Percentiles rank a stretch among this genome's conserved stretches.
Evolutionary conservation across 75 land plant genomes (phyloP).

Genomic region (Chamaecyparis obtusa): DNA sequence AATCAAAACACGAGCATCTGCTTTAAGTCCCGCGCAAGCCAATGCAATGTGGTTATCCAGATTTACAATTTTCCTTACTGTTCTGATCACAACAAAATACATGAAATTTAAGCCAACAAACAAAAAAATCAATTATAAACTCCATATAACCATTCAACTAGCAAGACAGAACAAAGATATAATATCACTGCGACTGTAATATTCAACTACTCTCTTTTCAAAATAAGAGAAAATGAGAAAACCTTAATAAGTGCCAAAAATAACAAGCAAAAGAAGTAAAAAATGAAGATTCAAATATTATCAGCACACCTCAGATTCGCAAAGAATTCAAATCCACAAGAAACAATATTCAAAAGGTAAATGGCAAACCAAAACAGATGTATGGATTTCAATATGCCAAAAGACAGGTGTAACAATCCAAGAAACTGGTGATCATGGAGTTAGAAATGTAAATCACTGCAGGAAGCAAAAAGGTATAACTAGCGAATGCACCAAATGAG

Average conservation of each 20-base stretch:
- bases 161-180: background rate
- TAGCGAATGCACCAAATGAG: too few species aligned
- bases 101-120: background rate
- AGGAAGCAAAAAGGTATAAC: background rate
- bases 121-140: background rate
- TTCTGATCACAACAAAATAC: conserved; percentile 38
- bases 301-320: background rate
- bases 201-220: background rate
- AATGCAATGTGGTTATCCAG: conserved; percentile 90
- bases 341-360: background rate
- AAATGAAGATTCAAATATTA: background rate
- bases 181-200: background rate
- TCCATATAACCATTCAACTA: background rate
- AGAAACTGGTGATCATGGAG: background rate
- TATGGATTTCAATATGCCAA: background rate
- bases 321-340: background rate
- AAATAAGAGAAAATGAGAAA: background rate
- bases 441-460: background rate
- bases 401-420: background rate
- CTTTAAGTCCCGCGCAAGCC: conserved; percentile 96
- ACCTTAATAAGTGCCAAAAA: background rate
- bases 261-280: background rate
- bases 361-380: background rate
- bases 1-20: conserved; percentile 93
- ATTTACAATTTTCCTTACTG: conserved; percentile 77